Conservation (phyloP, 192 early-diverging fungal species). For the Pilobolus umbonatus region DNA sequence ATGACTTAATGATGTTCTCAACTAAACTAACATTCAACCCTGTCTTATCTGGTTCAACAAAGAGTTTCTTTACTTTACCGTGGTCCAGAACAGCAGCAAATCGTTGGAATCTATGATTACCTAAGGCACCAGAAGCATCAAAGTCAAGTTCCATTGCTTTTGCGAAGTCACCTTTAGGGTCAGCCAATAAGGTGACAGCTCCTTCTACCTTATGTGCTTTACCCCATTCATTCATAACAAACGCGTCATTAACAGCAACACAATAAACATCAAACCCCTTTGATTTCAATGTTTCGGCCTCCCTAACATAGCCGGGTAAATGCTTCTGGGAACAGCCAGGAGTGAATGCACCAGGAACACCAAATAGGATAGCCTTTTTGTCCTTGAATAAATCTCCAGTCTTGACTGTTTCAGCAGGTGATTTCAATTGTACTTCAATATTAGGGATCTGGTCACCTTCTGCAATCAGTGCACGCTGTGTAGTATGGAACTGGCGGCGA, state of each 20-base stretch:
- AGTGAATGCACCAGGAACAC: conserved; percentile 63
- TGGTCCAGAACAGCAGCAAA: conserved; percentile 51
- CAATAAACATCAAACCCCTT: conserved; percentile 55
- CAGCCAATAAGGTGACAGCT: conserved; percentile 50
- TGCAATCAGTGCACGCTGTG: conserved; percentile 9
- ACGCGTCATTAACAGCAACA: conserved; percentile 50
- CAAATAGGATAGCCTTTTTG: conserved; percentile 40
- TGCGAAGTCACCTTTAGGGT: conserved; percentile 47
- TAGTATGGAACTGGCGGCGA: conserved; percentile 14
- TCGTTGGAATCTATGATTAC: conserved; percentile 45
- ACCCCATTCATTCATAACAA: conserved; percentile 58
- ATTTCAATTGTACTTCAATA: conserved; percentile 32
- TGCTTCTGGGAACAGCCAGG: conserved; percentile 57
- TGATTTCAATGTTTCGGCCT: conserved; percentile 40
- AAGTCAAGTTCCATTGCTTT: conserved; percentile 49
- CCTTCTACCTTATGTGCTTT: conserved; percentile 28
- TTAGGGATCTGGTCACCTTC: conserved; percentile 28
- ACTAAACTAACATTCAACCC: conserved; percentile 44
- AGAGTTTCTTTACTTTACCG: conserved; percentile 17
- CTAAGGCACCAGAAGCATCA: conserved; percentile 55
- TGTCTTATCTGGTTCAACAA: conserved; percentile 49
- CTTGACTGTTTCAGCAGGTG: conserved; percentile 39
- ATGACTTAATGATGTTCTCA: conserved; percentile 38
- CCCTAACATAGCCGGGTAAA: conserved; percentile 50
- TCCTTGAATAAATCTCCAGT: conserved; percentile 37